These are phyloP conservation scores for Colletotrichum salicis DNA, from an alignment of 2,329 filamentous ascomycete species.

Conservation along the genomic window DNA sequence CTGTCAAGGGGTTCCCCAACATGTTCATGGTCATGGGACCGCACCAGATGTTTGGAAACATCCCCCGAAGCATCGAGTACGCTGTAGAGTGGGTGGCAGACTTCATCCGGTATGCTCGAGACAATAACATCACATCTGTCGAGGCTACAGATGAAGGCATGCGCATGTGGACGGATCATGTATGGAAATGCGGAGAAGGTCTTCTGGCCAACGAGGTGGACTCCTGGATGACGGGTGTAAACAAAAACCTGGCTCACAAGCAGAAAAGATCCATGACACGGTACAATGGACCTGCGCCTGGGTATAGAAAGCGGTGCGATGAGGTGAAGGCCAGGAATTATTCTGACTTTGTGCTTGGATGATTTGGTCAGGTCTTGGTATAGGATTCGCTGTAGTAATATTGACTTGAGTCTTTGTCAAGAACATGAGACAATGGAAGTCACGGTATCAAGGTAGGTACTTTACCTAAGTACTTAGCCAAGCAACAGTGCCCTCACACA, in stretches of 20 bases:
- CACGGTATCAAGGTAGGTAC: no score
- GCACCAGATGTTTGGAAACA: constrained; percentile 56
- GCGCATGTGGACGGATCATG: constrained; percentile 58
- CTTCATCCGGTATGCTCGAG: constrained; percentile 46
- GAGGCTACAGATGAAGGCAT: constrained; percentile 53
- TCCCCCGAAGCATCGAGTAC: constrained; percentile 54
- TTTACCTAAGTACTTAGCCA: no score
- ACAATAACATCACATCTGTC: constrained; percentile 47
- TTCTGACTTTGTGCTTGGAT: constrained; percentile 12
- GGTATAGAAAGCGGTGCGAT: constrained; percentile 52
- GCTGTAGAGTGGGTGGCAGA: constrained; percentile 52
- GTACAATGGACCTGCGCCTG: constrained; percentile 57
- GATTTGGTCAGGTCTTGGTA: background rate
- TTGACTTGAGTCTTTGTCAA: background rate
- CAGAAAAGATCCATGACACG: constrained; percentile 57
- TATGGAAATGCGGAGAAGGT: constrained; percentile 56
- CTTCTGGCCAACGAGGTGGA: constrained; percentile 59
- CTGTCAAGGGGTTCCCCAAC: constrained; percentile 56
- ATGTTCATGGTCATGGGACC: constrained; percentile 59
- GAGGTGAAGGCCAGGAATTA: constrained; percentile 42
- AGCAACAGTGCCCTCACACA: no score
- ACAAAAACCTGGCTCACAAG: constrained; percentile 60
- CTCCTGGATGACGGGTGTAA: constrained; percentile 66
- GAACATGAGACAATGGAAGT: background rate
- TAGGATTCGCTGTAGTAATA: background rate